These are phyloP conservation scores for Peltaster fructicola DNA, from an alignment of 2,329 filamentous ascomycete species.

Conservation along the genomic window DNA sequence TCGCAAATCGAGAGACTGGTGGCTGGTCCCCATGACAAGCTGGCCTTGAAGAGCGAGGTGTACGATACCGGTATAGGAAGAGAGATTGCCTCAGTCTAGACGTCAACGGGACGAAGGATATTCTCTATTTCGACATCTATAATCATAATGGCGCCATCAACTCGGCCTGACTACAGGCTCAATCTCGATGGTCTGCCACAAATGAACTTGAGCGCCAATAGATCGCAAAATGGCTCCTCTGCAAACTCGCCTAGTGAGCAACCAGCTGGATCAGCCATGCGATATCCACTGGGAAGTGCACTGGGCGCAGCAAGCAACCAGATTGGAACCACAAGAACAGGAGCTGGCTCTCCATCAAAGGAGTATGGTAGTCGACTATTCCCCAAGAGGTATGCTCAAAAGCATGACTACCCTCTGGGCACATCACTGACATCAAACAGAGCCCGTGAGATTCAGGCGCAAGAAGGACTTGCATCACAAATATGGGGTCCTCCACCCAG, in stretches of 20 bases:
- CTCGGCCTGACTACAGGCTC: slow-evolving; percentile 67
- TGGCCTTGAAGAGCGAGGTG: slow-evolving; percentile 5
- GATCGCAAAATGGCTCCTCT: slow-evolving; percentile 63
- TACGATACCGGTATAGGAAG: slow-evolving; percentile 5
- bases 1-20: slow-evolving; percentile 2
- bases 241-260: slow-evolving; percentile 68
- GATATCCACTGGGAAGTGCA: slow-evolving; percentile 55
- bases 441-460: slow-evolving; percentile 89
- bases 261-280: slow-evolving; percentile 41
- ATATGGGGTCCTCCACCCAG: slow-evolving; percentile 88
- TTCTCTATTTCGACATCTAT: slow-evolving; percentile 2
- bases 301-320: slow-evolving; percentile 35
- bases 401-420: background rate
- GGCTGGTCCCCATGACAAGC: slow-evolving; percentile 7
- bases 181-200: slow-evolving; percentile 66
- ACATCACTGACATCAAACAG: slow-evolving; percentile 29
- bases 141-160: slow-evolving; percentile 67
- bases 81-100: slow-evolving; percentile 2
- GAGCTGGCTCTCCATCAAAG: slow-evolving; percentile 91
- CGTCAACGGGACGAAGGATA: slow-evolving; percentile 3
- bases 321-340: slow-evolving; percentile 48
- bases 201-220: slow-evolving; percentile 45
- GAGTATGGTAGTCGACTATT: slow-evolving; percentile 70
- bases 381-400: slow-evolving; percentile 65
- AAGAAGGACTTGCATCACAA: slow-evolving; percentile 64